A percentile compares a stretch with the other conserved stretches of the same genome.
These are phyloP conservation scores for Vaccinium myrtillus DNA, from an alignment of 148 eudicot species.

Conservation along the genomic window DNA sequence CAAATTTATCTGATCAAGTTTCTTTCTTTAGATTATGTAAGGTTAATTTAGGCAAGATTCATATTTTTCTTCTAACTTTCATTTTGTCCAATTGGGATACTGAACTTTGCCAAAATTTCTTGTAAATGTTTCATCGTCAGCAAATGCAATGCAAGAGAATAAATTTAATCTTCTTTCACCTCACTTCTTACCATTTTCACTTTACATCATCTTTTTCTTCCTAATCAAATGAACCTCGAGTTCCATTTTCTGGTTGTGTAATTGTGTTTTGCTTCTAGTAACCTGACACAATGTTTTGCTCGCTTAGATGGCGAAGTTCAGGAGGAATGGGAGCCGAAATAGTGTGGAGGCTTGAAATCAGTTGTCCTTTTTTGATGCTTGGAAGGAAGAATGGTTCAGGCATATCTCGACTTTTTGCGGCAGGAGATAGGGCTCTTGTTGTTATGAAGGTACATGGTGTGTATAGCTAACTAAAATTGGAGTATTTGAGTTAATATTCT, in stretches of 20 bases:
- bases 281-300: constrained; percentile 2
- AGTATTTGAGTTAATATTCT: too few relatives aligned
- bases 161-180: not conserved
- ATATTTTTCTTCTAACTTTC: not conserved
- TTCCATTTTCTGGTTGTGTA: not conserved
- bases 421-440: not conserved
- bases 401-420: not conserved
- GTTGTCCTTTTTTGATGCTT: not conserved
- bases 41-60: not conserved
- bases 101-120: not conserved
- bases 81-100: not conserved
- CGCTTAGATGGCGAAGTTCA: constrained; percentile 51
- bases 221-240: not conserved
- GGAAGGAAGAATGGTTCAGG: not conserved
- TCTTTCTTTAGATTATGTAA: not conserved
- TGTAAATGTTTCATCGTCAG: not conserved
- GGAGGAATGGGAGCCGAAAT: constrained; percentile 30
- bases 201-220: not conserved
- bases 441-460: not conserved
- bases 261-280: not conserved
- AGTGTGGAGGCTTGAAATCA: not conserved
- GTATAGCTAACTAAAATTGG: not conserved
- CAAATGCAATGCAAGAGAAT: not conserved
- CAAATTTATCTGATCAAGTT: not conserved
- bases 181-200: not conserved